Evolutionary conservation across 2,329 filamentous ascomycete species (phyloP).

Genomic region (Paecilomyces fulvus): DNA sequence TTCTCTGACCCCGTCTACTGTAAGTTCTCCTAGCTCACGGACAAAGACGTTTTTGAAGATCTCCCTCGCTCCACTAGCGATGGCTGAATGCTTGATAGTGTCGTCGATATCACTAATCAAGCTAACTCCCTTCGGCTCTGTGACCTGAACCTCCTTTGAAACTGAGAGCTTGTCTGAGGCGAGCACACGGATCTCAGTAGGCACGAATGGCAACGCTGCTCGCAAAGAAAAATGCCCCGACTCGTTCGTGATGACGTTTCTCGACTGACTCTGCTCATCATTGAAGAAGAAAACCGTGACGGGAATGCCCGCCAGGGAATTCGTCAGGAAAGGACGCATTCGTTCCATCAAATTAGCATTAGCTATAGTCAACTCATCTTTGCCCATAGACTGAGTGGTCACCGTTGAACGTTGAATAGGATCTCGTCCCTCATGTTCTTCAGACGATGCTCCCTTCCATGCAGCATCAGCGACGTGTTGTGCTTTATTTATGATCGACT

Average conservation of each 20-base stretch:
- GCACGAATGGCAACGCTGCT: slow-evolving; percentile 78
- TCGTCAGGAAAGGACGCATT: slow-evolving; percentile 81
- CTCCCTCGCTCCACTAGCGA: slow-evolving; percentile 75
- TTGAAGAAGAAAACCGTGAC: slow-evolving; percentile 97
- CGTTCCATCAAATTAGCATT: slow-evolving; percentile 84
- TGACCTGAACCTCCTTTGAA: slow-evolving; percentile 68
- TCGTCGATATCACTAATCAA: slow-evolving; percentile 97
- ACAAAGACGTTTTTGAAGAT: slow-evolving; percentile 97
- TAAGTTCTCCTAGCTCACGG: slow-evolving; percentile 70
- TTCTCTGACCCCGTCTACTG: slow-evolving; percentile 75
- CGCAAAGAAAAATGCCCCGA: slow-evolving; percentile 79
- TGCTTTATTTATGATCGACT: slow-evolving; percentile 64
- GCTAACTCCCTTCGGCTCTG: slow-evolving; percentile 72
- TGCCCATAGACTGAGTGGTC: slow-evolving; percentile 53
- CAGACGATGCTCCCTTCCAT: slow-evolving; percentile 56
- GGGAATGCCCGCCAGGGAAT: slow-evolving; percentile 64
- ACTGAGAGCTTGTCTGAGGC: slow-evolving; percentile 78
- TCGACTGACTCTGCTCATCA: slow-evolving; percentile 68
- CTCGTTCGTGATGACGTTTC: slow-evolving; percentile 77
- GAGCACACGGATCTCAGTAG: slow-evolving; percentile 78
- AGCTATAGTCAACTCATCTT: slow-evolving; percentile 66
- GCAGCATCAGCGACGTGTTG: slow-evolving; percentile 64
- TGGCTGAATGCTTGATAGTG: slow-evolving; percentile 92
- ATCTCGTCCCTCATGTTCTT: slow-evolving; percentile 16
- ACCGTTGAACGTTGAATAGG: slow-evolving; percentile 32